Percentiles rank a stretch among this genome's conserved stretches.
Conservation (phyloP, 2,329 filamentous ascomycete species). For the Ophidiomyces ophidiicola region DNA sequence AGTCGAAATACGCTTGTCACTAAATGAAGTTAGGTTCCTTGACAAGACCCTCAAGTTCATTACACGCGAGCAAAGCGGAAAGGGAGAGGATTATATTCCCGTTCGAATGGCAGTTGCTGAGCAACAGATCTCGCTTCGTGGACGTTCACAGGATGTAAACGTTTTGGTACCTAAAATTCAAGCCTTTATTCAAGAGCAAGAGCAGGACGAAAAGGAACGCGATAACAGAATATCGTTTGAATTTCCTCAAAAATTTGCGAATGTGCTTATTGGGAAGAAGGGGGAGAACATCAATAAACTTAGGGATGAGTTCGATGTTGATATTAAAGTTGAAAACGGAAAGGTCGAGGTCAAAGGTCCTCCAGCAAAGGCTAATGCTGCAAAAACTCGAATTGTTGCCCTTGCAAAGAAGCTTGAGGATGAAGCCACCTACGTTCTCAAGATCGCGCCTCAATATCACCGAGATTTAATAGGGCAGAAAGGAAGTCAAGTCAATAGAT, state of each 20-base stretch:
- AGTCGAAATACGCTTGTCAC: slow-evolving; percentile 1
- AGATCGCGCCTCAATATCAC: slow-evolving; percentile 89
- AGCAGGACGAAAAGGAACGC: slow-evolving; percentile 85
- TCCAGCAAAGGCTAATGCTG: slow-evolving; percentile 81
- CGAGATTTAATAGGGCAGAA: slow-evolving; percentile 82
- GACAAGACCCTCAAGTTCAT: slow-evolving; percentile 52
- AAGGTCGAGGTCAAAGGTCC: slow-evolving; percentile 93
- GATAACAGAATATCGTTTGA: slow-evolving; percentile 78
- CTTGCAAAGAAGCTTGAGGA: slow-evolving; percentile 77
- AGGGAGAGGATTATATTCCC: slow-evolving; percentile 41
- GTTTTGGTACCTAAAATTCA: slow-evolving; percentile 60
- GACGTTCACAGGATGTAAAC: slow-evolving; percentile 60
- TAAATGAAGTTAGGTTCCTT: slow-evolving; percentile 38
- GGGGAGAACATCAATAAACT: slow-evolving; percentile 59
- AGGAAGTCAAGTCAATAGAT: slow-evolving; percentile 76
- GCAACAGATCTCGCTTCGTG: slow-evolving; percentile 56
- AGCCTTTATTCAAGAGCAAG: slow-evolving; percentile 73
- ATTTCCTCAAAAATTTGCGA: slow-evolving; percentile 89
- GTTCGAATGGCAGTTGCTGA: slow-evolving; percentile 44
- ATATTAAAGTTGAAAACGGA: slow-evolving; percentile 83
- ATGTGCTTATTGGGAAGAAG: slow-evolving; percentile 60
- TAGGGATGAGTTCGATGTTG: slow-evolving; percentile 57
- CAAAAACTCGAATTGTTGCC: slow-evolving; percentile 67
- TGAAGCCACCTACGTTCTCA: slow-evolving; percentile 73
- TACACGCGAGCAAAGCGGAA: slow-evolving; percentile 43